These are phyloP conservation scores for Solioccasus polychromus DNA, from an alignment of 768 basidiomycete species.

Conservation along the genomic window DNA sequence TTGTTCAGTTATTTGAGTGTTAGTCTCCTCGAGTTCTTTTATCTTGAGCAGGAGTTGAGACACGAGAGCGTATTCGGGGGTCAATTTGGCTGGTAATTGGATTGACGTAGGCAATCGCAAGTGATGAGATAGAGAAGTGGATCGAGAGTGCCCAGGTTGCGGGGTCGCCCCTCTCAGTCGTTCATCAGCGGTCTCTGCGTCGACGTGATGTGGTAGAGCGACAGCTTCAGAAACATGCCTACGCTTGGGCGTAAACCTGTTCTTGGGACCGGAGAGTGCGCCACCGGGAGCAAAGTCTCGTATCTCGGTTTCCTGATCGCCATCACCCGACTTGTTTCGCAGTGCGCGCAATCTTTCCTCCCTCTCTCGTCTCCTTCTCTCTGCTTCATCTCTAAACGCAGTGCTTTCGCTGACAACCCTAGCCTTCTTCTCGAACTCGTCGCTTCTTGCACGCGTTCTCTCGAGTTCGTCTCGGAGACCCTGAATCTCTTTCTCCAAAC, in stretches of 20 bases:
- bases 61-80: slow-evolving; percentile 54
- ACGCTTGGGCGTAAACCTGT: slow-evolving; percentile 21
- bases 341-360: slow-evolving; percentile 54
- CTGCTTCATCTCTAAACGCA: slow-evolving; percentile 26
- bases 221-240: slow-evolving; percentile 30
- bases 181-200: slow-evolving; percentile 10
- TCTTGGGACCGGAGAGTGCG: slow-evolving; percentile 32
- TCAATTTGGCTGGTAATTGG: slow-evolving; percentile 16
- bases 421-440: slow-evolving; percentile 68
- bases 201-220: slow-evolving; percentile 6
- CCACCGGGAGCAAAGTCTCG: slow-evolving; percentile 64
- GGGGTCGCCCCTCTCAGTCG: slow-evolving; percentile 18
- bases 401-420: slow-evolving; percentile 35
- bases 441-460: slow-evolving; percentile 64
- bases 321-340: slow-evolving; percentile 37
- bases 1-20: slow-evolving; percentile 60
- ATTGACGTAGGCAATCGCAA: slow-evolving; percentile 8
- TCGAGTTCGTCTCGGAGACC: slow-evolving; percentile 74
- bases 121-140: slow-evolving; percentile 23
- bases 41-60: slow-evolving; percentile 72
- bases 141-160: slow-evolving; percentile 23
- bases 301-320: slow-evolving; percentile 34
- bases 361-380: slow-evolving; percentile 35
- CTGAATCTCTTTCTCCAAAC: slow-evolving; percentile 79
- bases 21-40: slow-evolving; percentile 72